These are phyloP conservation scores for Kingdonia uniflora DNA, from an alignment of 164 flowering plant genomes.

Conservation along the genomic window DNA sequence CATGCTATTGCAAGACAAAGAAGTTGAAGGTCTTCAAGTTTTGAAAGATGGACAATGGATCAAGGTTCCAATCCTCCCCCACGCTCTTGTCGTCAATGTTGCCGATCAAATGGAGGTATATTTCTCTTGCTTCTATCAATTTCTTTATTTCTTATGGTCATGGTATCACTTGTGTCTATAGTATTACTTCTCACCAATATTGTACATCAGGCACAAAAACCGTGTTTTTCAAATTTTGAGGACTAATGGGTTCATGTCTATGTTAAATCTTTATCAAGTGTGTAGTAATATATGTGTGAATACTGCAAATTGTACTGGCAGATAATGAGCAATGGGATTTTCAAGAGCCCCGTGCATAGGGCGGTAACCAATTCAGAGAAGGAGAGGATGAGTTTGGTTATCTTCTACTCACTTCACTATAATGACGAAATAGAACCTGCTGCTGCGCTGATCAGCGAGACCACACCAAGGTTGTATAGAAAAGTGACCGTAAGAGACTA, in stretches of 20 bases:
- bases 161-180: no score
- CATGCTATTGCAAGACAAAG: conserved; percentile 18
- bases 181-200: no score
- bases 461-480: conserved; percentile 25
- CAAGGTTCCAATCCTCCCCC: conserved; percentile 14
- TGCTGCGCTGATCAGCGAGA: conserved; percentile 20
- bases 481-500: conserved; percentile 19
- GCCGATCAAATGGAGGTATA: conserved; percentile 29
- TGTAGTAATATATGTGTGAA: neutral
- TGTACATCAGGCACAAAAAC: no score
- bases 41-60: conserved; percentile 21
- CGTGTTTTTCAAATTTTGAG: no score
- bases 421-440: conserved; percentile 35
- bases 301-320: conserved; percentile 8
- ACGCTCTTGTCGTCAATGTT: conserved; percentile 18
- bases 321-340: conserved; percentile 58
- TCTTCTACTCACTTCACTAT: conserved; percentile 22
- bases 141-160: no score
- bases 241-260: no score
- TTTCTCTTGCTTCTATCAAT: neutral
- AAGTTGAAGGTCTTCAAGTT: conserved; percentile 29
- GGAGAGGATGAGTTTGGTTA: conserved; percentile 31
- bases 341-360: conserved; percentile 54
- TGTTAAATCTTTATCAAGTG: no score
- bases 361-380: conserved; percentile 29